Percentiles rank a stretch among this genome's conserved stretches.
These are phyloP conservation scores for Flaveria bidentis DNA, from an alignment of 129 eudicot species.

Conservation along the genomic window DNA sequence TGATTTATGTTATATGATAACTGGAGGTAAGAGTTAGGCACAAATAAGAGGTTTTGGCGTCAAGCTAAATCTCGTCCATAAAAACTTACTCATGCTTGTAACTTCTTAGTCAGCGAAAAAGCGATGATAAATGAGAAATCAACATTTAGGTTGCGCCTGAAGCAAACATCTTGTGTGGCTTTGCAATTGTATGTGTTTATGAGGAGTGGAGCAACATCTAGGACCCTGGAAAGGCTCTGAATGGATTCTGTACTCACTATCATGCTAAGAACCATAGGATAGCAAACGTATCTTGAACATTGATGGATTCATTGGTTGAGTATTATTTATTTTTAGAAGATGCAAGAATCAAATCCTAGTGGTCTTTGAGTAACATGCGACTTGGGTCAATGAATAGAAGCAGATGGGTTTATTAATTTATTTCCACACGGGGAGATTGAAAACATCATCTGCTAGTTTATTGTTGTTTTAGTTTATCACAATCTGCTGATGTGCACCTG, in stretches of 20 bases:
- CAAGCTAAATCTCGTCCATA: neutral
- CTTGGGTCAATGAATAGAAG: conserved; percentile 18
- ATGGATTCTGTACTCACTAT: neutral
- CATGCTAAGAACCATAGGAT: conserved; percentile 1
- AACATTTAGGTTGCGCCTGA: neutral
- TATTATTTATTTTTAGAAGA: neutral
- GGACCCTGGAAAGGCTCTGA: conserved; percentile 4
- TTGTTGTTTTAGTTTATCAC: neutral
- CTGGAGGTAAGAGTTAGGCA: conserved; percentile 15
- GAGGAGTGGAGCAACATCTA: conserved; percentile 9
- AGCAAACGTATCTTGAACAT: neutral
- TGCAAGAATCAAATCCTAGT: neutral
- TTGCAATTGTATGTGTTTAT: neutral
- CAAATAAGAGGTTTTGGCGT: conserved; percentile 14
- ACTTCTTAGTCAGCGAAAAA: neutral
- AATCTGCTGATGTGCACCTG: neutral
- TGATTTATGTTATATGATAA: neutral
- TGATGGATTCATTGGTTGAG: neutral
- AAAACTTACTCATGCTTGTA: conserved; percentile 4
- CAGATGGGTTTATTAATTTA: neutral
- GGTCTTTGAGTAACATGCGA: conserved; percentile 16
- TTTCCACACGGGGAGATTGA: neutral
- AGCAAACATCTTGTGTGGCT: conserved; percentile 4
- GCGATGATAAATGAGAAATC: neutral
- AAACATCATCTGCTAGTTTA: neutral